Evolutionary conservation across 208 protist genomes (phyloP).

Genomic region (Leishmania braziliensis): DNA sequence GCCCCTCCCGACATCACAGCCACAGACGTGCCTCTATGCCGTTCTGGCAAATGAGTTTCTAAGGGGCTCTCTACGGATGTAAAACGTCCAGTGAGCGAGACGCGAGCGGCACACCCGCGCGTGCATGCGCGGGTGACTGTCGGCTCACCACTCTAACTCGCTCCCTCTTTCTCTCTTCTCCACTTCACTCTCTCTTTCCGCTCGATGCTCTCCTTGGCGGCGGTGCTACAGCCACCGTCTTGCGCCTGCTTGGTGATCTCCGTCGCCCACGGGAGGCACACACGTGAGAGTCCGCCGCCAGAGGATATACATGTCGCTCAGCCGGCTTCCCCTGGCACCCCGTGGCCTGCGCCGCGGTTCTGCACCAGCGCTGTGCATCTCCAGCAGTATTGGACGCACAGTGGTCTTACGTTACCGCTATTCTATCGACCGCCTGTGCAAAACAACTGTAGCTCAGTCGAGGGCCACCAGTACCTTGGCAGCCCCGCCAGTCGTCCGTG

Average conservation of each 20-base stretch:
- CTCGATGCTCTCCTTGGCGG: background rate
- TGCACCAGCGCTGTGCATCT: background rate
- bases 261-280: background rate
- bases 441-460: background rate
- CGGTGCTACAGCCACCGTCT: background rate
- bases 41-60: no score
- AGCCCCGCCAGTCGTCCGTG: background rate
- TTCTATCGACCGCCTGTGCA: background rate
- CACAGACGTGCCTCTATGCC: background rate
- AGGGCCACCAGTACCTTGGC: background rate
- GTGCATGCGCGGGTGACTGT: background rate
- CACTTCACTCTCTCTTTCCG: background rate
- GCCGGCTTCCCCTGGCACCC: background rate
- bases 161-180: background rate
- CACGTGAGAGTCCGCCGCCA: background rate
- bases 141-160: background rate
- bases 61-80: no score
- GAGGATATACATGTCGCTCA: background rate
- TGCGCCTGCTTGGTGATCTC: background rate
- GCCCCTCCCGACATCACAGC: background rate
- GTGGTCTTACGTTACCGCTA: background rate
- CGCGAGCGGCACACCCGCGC: background rate
- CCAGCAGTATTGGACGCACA: background rate
- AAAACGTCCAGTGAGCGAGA: background rate
- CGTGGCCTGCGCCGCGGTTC: background rate